Conservation (phyloP, 495 filamentous ascomycete species). For the Wilcoxina mikolae region DNA sequence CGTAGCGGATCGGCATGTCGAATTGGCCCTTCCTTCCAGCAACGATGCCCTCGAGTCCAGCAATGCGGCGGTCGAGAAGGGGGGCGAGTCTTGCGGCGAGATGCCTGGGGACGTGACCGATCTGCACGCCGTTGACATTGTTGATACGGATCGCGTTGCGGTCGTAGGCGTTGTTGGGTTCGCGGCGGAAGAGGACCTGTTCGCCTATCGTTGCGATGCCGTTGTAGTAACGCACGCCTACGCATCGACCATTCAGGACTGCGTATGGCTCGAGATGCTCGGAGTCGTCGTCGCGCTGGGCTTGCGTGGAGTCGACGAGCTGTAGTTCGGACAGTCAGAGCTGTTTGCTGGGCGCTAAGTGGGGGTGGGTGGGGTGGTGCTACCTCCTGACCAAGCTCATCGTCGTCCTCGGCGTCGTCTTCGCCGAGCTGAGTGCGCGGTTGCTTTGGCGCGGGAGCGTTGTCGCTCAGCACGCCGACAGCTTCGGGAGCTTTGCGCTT, state of each 20-base stretch:
- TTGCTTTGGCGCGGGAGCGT: no score
- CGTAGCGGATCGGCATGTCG: slow-evolving; percentile 56
- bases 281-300: no score
- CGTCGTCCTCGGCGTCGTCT: no score
- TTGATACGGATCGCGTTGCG: slow-evolving; percentile 63
- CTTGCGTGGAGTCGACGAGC: no score
- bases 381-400: no score
- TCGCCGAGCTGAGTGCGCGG: no score
- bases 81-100: slow-evolving; percentile 56
- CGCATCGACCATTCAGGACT: slow-evolving; percentile 20
- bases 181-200: slow-evolving; percentile 49
- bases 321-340: no score
- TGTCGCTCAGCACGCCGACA: no score
- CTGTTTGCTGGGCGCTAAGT: no score
- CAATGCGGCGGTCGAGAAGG: slow-evolving; percentile 42
- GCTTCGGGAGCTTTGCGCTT: no score
- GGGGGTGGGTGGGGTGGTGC: no score
- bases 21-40: slow-evolving; percentile 46
- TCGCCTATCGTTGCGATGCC: slow-evolving; percentile 60
- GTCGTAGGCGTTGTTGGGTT: slow-evolving; percentile 62
- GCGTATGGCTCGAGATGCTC: not conserved
- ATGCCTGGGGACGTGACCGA: slow-evolving; percentile 60
- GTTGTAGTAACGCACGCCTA: slow-evolving; percentile 65
- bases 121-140: slow-evolving; percentile 64
- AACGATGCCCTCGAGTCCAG: slow-evolving; percentile 47